Base-by-base conservation (phyloP, 306 rosid genomes). In the Luffa aegyptiaca region DNA sequence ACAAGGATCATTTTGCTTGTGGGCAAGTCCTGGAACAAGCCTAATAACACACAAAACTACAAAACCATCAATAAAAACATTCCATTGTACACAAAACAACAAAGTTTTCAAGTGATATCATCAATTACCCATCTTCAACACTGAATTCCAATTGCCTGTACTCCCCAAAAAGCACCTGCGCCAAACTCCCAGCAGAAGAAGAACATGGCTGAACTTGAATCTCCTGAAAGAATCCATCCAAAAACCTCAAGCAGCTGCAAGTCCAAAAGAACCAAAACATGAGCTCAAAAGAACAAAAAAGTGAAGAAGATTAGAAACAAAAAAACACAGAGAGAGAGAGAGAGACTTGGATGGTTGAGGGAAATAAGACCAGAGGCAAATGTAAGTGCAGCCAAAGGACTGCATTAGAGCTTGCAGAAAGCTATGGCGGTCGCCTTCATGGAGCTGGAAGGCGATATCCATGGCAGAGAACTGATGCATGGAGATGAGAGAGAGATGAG, bases 21-120 rank as follows among this genome's bases (percentile, higher is more conserved):
- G 88, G 56, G 94, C 93, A 20, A 85, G 84, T 78, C 98, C 98
- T 42, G 97, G 98, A 85, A 94, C 86, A 64, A 83, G 58, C 71
- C 98, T 90, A 81, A 76, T 6, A 36, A 59, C 2, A 33, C 51
- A 79, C 11, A 41, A 16, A 83, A 45, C 44, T 44, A 61, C 48
- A 3, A 16, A 48, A 5, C 49, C 1, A 9, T 45, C 11, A 45
- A 6, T 45, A 45, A 26, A 26, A 26, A 26, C 31, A 26, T 26
- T 26, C 49, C 9, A 45, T 9, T 6, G 2, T 6, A 9, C 49
- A 45, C 9, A 53, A 16, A 58, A 35, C 11, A 18, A 57, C 9
- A 17, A 20, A 57, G 4, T 6, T n/a, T n/a, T 26, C 31, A 26
- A 26, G 31, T 26, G 0, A 26, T 26, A 0, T 5, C 41, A 9